phyloP scores from a whole-genome alignment of 163 green algal species.

The Picocystis sp. region DNA sequence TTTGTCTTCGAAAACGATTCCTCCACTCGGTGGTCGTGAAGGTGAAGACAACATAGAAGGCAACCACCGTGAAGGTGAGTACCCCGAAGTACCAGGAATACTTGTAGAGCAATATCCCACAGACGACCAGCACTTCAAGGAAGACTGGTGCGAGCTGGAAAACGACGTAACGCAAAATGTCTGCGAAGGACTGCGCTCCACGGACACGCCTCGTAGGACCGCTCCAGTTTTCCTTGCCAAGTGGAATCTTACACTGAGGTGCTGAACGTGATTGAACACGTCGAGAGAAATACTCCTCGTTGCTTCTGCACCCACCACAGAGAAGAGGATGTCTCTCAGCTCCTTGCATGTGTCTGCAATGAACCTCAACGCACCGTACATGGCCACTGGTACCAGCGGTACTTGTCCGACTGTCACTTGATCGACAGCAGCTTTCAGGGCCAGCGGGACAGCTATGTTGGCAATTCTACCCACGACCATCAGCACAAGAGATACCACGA shows the following conservation, averaged over 20 bases:
- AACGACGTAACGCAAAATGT: constrained; percentile 9
- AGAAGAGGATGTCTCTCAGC: constrained; percentile 13
- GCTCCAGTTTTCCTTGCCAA: constrained; percentile 14
- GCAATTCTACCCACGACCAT: constrained; percentile 5
- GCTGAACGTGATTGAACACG: constrained; percentile 13
- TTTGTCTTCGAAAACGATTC: constrained; percentile 10
- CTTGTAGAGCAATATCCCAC: constrained; percentile 6
- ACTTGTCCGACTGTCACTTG: constrained; percentile 5
- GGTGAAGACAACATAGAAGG: constrained; percentile 13
- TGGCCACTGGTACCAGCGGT: neutral
- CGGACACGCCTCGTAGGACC: constrained; percentile 6
- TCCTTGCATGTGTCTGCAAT: constrained; percentile 9
- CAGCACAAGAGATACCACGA: constrained; percentile 4
- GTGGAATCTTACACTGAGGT: constrained; percentile 13
- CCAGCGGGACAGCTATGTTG: constrained; percentile 13
- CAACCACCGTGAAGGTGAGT: constrained; percentile 7
- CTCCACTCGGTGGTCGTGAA: constrained; percentile 16
- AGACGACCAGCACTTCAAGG: constrained; percentile 12
- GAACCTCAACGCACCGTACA: constrained; percentile 10
- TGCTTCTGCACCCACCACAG: constrained; percentile 5
- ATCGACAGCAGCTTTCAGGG: constrained; percentile 28
- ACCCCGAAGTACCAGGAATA: constrained; percentile 9
- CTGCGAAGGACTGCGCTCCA: constrained; percentile 5
- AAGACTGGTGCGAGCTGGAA: constrained; percentile 15
- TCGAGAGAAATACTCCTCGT: constrained; percentile 6